These are phyloP conservation scores for Agapanthus africanus DNA, from an alignment of 106 monocot genomes.

Conservation along the genomic window DNA sequence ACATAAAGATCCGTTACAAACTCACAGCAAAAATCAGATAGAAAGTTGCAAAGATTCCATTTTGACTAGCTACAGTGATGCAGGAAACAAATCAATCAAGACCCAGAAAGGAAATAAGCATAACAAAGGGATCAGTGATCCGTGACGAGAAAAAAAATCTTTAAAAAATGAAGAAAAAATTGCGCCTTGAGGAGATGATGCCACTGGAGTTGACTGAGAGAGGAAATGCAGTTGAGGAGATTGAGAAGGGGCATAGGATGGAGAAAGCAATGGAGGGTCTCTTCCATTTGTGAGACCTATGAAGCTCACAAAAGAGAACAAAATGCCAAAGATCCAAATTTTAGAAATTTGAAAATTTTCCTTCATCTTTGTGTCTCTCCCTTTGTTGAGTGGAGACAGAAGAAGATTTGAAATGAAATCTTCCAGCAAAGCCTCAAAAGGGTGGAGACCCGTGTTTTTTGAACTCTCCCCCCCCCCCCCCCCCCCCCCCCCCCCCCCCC, in stretches of 20 bases:
- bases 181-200: background rate
- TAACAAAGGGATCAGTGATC: background rate
- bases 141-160: background rate
- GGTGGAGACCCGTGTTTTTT: no score
- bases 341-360: background rate
- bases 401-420: no score
- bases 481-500: no score
- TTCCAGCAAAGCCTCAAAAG: no score
- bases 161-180: background rate
- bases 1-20: no score
- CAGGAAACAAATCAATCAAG: background rate
- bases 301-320: no score
- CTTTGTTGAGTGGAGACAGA: no score
- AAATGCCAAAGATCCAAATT: background rate
- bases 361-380: no score
- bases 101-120: conserved; percentile 2
- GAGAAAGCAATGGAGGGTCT: background rate
- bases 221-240: background rate
- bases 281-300: background rate
- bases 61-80: background rate
- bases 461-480: no score
- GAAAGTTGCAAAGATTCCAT: background rate
- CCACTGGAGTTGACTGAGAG: background rate
- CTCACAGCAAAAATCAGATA: background rate
- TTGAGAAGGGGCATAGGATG: background rate